Base-by-base conservation (phyloP, 2,329 filamentous ascomycete genomes). In the Penicillium sp. region DNA sequence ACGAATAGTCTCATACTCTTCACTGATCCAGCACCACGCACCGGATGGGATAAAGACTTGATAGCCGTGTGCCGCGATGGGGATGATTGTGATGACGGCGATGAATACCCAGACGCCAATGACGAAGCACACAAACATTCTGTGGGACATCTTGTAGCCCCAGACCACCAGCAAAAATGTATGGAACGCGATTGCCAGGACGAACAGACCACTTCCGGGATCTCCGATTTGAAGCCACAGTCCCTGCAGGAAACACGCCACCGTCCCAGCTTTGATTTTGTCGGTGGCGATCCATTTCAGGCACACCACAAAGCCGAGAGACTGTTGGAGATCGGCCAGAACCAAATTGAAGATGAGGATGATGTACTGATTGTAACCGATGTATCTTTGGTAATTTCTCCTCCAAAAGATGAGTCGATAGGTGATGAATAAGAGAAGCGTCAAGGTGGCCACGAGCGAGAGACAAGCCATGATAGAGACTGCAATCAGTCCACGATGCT, bases 361-460 rank as follows among this genome's bases (percentile, higher is more conserved):
- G n/a, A 79, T 65, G 46, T 76, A 78, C 62, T 79, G 76, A 53
- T 79, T 79, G 61, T 77, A 74, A 50, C 75, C 74, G 45, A 78
- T 75, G 49, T 75, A 75, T 51, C 73, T 65, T 35, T 67, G 60
- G 55, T 76, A 75, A 50, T 71, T 71, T 46, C 65, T 67, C 40
- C 71, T 66, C 76, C 75, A 78, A 50, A 73, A 73, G 29, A 78
- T 56, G n/a, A 79, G 61, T 25, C 75, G 73, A 52, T 75, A 73
- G 8, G 75, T 76, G 51, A 79, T 73, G 62, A 77, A 77, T 9
- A 51, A 49, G 5, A 78, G 66, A 4, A 79, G 65, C 2, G 52
- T 47, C 3, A 68, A 60, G 4, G 74, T 73, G 26, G 74, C 70
- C 38, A 76, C 42, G 28, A 75, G 61, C 2, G 76, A 78, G 29